Base-by-base conservation (phyloP, 1,139 yeast species). In the Pichia norvegensis region DNA sequence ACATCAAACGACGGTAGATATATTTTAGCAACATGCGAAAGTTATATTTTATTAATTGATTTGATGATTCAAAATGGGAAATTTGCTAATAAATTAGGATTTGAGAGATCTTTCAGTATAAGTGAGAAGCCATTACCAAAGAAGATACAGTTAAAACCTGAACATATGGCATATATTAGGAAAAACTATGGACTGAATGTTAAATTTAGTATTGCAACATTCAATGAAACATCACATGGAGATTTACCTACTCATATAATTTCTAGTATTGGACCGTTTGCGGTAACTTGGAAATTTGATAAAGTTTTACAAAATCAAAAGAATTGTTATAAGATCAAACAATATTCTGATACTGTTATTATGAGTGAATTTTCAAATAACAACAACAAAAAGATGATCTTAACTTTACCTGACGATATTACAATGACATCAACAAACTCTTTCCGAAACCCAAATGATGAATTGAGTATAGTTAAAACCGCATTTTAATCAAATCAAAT, bases 351-450 rank as follows among this genome's bases (percentile, higher is more conserved):
- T 41, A 65, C 74, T 46, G 79, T 88, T 54, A 75, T 85, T 51
- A 87, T 86, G 42, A 92, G 86, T 57, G 81, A 83, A 58, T 87
- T 86, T 72, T 76, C 76, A 59, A 85, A 78, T 61, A 87, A 87
- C 23, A 74, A 86, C 17, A 81, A 79, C 54, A 73, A 76, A 57
- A 78, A 81, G 46, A 84, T 86, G 45, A 76, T 85, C 50, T 73
- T 85, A 44, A 82, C 92, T 1, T 67, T 79, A 51, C 78, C 78
- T 48, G 77, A 85, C 60, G 90, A 85, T 60, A 90, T 85, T 23
- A 74, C 81, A 2, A 70, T 82, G 74, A 79, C 75, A 14, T 76
- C 73, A 49, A 77, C 76, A 55, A 68, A 69, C 42, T 72, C 77
- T 9, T 79, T 87, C 65, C 70, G 72, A 49, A 70, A 69, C 49